Percentiles rank a stretch among this genome's conserved stretches.
phyloP scores from a whole-genome alignment of 2,329 filamentous ascomycete species.

The Colletotrichum paranaense region DNA sequence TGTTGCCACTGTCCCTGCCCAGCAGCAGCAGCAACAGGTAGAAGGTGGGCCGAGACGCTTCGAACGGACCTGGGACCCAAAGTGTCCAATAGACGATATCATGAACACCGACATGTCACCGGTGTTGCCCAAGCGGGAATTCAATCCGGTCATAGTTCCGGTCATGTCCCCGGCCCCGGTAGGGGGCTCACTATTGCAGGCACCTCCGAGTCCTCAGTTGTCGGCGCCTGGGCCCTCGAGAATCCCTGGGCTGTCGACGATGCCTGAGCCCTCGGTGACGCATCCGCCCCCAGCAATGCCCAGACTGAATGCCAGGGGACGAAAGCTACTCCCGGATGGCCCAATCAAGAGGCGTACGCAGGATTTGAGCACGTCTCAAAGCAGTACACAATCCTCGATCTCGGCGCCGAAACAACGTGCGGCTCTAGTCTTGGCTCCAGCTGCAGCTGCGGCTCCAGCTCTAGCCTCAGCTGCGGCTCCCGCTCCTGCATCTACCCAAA shows the following conservation, averaged over 20 bases:
- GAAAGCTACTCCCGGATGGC: not conserved
- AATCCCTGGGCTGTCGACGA: not conserved
- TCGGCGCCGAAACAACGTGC: not conserved
- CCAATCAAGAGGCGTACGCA: not conserved
- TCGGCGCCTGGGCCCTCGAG: too few species aligned
- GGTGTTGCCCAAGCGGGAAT: too few species aligned
- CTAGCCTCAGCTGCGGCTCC: not conserved
- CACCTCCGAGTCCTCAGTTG: too few species aligned
- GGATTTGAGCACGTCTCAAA: not conserved
- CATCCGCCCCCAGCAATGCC: not conserved
- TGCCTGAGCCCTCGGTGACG: too few species aligned
- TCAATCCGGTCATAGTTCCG: too few species aligned
- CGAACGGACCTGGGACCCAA: too few species aligned
- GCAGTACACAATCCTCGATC: not conserved
- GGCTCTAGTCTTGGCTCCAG: not conserved
- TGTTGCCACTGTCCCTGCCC: not conserved
- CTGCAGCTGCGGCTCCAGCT: not conserved
- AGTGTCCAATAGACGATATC: too few species aligned
- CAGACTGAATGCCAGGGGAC: not conserved
- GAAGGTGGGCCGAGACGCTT: not conserved
- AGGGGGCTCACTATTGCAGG: too few species aligned
- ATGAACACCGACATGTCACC: too few species aligned
- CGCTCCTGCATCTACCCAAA: not conserved
- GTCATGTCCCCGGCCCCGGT: too few species aligned
- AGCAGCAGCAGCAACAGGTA: not conserved